These are phyloP conservation scores for Cochlearia excelsa DNA, from an alignment of 345 rosid genomes.

Conservation along the genomic window DNA sequence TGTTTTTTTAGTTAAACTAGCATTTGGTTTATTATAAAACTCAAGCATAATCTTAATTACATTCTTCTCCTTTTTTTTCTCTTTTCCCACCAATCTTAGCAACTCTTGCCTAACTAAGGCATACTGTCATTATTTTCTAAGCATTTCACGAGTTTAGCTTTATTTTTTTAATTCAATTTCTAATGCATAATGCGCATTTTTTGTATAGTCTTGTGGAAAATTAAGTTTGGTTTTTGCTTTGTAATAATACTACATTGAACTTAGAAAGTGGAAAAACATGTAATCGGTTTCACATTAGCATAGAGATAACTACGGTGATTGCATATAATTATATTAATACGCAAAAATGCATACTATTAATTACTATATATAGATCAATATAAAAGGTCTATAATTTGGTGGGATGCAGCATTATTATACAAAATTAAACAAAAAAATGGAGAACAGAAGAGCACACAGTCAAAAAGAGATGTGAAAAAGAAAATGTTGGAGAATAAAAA, in stretches of 20 bases:
- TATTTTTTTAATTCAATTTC: too few relatives aligned
- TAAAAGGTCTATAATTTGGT: slow-evolving; percentile 13
- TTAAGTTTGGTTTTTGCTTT: slow-evolving; percentile 8
- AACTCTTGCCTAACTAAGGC: slow-evolving; percentile 33
- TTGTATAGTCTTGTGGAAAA: neutral
- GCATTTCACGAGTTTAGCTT: too few relatives aligned
- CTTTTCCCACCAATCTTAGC: slow-evolving; percentile 8
- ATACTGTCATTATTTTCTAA: slow-evolving; percentile 17
- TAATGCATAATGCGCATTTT: too few relatives aligned
- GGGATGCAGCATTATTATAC: slow-evolving; percentile 10
- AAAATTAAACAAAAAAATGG: slow-evolving; percentile 5
- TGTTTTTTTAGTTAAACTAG: slow-evolving; percentile 15
- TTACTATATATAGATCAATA: neutral
- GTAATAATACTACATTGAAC: slow-evolving; percentile 7
- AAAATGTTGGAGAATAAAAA: slow-evolving; percentile 29
- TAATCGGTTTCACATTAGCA: slow-evolving; percentile 22
- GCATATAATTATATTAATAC: slow-evolving; percentile 2
- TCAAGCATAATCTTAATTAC: slow-evolving; percentile 14
- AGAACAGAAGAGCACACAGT: slow-evolving; percentile 23
- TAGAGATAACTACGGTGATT: slow-evolving; percentile 1
- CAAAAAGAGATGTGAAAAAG: slow-evolving; percentile 34
- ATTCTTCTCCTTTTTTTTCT: slow-evolving; percentile 6
- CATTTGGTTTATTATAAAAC: slow-evolving; percentile 7
- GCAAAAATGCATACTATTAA: neutral
- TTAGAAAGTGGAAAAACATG: neutral